Base-by-base conservation (phyloP, 2,329 filamentous ascomycete species). In the Xylariales sp. region DNA sequence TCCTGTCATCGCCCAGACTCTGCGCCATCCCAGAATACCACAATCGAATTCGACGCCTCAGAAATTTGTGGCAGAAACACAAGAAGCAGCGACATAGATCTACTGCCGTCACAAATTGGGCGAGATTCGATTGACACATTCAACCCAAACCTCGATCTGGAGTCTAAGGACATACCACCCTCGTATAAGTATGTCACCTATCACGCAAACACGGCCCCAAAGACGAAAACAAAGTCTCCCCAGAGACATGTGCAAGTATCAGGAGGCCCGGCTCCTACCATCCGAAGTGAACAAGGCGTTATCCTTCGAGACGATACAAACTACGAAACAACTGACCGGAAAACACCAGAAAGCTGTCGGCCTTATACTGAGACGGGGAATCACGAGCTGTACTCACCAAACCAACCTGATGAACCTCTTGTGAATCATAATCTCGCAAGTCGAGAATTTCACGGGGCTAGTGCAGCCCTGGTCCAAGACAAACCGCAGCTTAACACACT, bases 221-320 rank as follows among this genome's bases (percentile, higher is more conserved):
- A 74, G 57, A 72, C 74, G 9, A 74, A 75, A 54, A 70, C 67
- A 36, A 74, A 73, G 28, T 75, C 74, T 3, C 76, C 72, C 48
- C 70, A 72, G 56, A 71, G 69, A 41, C 75, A 74, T 12, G 75
- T 78, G 1, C 72, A 78, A 43, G 72, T 78, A 8, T 70, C 74
- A 61, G 71, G 68, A n/a, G 72, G 71, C 23, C 64, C 62, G 14
- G 65, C 73, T 23, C 74, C 74, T 14, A 76, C 77, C 30, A 78
- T 78, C 62, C 72, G 72, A 59, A 79, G 76, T 48, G 77, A 79
- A 52, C 75, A 78, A 64, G 77, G 75, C 3, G 69, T 78, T 3
- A 78, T 78, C 53, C 59, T 78, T 58, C 72, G 73, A 62, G 73
- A 76, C 41, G 75, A 75, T 34, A 67, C 68, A 23, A 69, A 69